Conservation (phyloP, 257 asterid genomes). For the Knoxia roxburghii region DNA sequence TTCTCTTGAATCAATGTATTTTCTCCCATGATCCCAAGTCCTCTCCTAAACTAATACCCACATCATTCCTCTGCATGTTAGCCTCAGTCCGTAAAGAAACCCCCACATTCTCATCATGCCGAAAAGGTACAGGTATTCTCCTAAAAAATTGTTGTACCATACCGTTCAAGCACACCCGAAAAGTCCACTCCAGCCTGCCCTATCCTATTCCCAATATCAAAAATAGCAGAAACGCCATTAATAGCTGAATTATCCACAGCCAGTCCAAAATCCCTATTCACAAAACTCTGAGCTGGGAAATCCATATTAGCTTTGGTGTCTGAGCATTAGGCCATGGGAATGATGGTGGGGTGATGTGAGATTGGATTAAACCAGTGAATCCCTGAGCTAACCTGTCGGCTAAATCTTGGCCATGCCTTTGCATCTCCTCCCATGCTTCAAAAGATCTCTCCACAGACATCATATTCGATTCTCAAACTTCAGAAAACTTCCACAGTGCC, state of each 20-base stretch:
- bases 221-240: constrained; percentile 75
- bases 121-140: constrained; percentile 67
- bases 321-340: constrained; percentile 79
- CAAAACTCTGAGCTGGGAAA: constrained; percentile 54
- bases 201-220: constrained; percentile 82
- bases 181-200: constrained; percentile 90
- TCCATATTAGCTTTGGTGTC: constrained; percentile 57
- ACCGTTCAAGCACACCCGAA: constrained; percentile 72
- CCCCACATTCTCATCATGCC: constrained; percentile 51
- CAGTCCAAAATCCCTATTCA: constrained; percentile 53
- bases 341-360: constrained; percentile 71
- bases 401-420: constrained; percentile 85
- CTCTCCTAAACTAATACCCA: constrained; percentile 58
- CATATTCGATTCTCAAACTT: no score
- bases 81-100: constrained; percentile 34
- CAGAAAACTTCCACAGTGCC: constrained; percentile 3
- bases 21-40: constrained; percentile 76
- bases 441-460: constrained; percentile 93
- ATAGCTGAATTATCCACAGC: constrained; percentile 52
- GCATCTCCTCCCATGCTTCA: constrained; percentile 99
- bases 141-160: constrained; percentile 69
- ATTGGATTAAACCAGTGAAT: constrained; percentile 73
- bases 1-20: constrained; percentile 36
- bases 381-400: constrained; percentile 90
- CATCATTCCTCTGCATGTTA: constrained; percentile 33